Percentiles rank a stretch among this genome's conserved stretches.
phyloP scores from a whole-genome alignment of 352 stramenopile species.

The Phytopythium helicoides region DNA sequence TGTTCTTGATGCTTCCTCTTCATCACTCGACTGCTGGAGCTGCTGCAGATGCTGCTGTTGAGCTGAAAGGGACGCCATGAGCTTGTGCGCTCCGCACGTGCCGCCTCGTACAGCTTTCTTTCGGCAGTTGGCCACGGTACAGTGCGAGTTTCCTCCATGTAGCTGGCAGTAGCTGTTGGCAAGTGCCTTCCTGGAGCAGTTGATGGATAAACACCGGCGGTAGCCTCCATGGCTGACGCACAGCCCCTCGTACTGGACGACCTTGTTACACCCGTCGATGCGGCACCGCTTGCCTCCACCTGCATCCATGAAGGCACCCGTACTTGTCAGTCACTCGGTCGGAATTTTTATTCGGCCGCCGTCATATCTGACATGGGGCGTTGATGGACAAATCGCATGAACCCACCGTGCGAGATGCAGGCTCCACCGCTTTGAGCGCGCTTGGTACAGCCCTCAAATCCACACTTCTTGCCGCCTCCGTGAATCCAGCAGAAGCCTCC shows the following conservation, averaged over 20 bases:
- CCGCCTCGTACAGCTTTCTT: slow-evolving; percentile 39
- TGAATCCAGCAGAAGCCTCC: slow-evolving; percentile 50
- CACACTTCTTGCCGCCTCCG: slow-evolving; percentile 61
- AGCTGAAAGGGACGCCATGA: not conserved
- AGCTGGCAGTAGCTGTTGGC: slow-evolving; percentile 42
- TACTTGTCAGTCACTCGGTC: not conserved
- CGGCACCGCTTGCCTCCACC: slow-evolving; percentile 50
- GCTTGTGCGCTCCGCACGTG: slow-evolving; percentile 33
- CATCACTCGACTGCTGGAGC: slow-evolving; percentile 3
- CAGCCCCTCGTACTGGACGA: slow-evolving; percentile 59
- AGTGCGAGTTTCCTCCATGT: slow-evolving; percentile 47
- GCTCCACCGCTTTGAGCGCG: slow-evolving; percentile 48
- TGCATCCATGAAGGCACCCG: slow-evolving; percentile 8
- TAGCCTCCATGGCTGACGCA: slow-evolving; percentile 58
- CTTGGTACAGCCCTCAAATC: slow-evolving; percentile 43
- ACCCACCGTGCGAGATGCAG: slow-evolving; percentile 47
- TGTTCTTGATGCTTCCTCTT: not conserved
- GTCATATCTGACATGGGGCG: not conserved
- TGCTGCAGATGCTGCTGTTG: slow-evolving; percentile 5
- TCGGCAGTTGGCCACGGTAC: slow-evolving; percentile 18
- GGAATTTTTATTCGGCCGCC: not conserved
- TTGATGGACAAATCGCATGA: not conserved
- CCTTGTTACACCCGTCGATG: slow-evolving; percentile 52
- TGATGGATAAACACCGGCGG: slow-evolving; percentile 42
- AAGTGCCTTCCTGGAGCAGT: slow-evolving; percentile 43